These are phyloP conservation scores for Podospora appendiculata DNA, from an alignment of 495 filamentous ascomycete genomes.

Conservation along the genomic window DNA sequence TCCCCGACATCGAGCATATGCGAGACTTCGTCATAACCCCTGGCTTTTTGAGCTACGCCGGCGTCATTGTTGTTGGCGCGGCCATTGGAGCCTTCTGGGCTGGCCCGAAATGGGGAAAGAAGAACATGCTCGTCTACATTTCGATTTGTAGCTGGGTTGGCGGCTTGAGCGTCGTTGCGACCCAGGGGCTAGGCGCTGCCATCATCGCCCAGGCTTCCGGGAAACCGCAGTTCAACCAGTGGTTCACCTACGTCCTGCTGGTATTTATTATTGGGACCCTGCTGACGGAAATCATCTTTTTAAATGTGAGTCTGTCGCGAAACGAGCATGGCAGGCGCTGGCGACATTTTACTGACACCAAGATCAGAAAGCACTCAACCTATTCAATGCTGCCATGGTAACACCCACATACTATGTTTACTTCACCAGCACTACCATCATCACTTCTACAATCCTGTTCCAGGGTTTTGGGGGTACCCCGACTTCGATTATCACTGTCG, in stretches of 20 bases:
- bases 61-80: slow-evolving; percentile 70
- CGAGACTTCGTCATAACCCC: slow-evolving; percentile 80
- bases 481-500: slow-evolving; percentile 75
- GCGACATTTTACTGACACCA: slow-evolving; percentile 16
- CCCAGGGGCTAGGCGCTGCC: slow-evolving; percentile 87
- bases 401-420: slow-evolving; percentile 98
- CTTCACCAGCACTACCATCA: slow-evolving; percentile 91
- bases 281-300: slow-evolving; percentile 85
- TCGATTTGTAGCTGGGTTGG: slow-evolving; percentile 92
- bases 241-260: slow-evolving; percentile 90
- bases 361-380: slow-evolving; percentile 88
- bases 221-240: slow-evolving; percentile 83
- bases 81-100: slow-evolving; percentile 70
- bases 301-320: slow-evolving; percentile 66
- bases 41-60: slow-evolving; percentile 78
- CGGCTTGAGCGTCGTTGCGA: slow-evolving; percentile 89
- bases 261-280: slow-evolving; percentile 85
- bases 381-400: slow-evolving; percentile 95
- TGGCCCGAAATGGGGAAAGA: slow-evolving; percentile 86
- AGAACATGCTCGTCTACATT: slow-evolving; percentile 95
- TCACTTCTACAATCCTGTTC: slow-evolving; percentile 88
- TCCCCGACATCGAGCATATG: slow-evolving; percentile 87
- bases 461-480: slow-evolving; percentile 86
- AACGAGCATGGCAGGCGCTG: background rate
- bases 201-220: slow-evolving; percentile 81